A percentile compares a stretch with the other conserved stretches of the same genome.
Conservation (phyloP, 2,329 filamentous ascomycete genomes). For the Periglandula ipomoeae region DNA sequence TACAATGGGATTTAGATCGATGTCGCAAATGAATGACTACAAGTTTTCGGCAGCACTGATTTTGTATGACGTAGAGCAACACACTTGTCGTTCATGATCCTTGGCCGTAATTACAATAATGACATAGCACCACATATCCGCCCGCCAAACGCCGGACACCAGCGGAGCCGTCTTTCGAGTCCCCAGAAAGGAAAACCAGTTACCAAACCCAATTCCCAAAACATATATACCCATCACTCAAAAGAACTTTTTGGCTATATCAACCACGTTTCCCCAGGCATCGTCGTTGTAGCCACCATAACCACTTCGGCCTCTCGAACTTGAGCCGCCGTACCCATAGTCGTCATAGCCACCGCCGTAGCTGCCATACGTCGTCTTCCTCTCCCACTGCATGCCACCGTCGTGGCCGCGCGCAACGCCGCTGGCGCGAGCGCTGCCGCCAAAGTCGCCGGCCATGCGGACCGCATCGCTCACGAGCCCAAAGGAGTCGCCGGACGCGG, state of each 20-base stretch:
- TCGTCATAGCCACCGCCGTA: neutral
- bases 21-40: neutral
- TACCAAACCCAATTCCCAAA: neutral
- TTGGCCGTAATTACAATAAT: neutral
- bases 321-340: conserved; percentile 8
- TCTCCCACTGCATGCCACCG: conserved; percentile 29
- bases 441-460: conserved; percentile 37
- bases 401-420: conserved; percentile 26
- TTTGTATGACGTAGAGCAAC: neutral
- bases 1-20: neutral
- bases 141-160: no score
- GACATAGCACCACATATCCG: neutral
- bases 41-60: neutral
- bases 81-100: no score
- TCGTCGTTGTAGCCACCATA: conserved; percentile 18
- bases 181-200: neutral
- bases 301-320: conserved; percentile 12
- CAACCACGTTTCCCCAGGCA: conserved; percentile 25
- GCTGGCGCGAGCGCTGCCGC: conserved; percentile 9
- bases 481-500: conserved; percentile 36
- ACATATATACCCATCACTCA: conserved; percentile 12
- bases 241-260: conserved; percentile 34
- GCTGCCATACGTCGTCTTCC: conserved; percentile 19
- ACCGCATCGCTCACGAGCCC: conserved; percentile 47
- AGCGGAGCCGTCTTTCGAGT: no score